Percentiles rank a stretch among this genome's conserved stretches.
phyloP scores from a whole-genome alignment of 345 rosid species.

The Lepidium aucheri region DNA sequence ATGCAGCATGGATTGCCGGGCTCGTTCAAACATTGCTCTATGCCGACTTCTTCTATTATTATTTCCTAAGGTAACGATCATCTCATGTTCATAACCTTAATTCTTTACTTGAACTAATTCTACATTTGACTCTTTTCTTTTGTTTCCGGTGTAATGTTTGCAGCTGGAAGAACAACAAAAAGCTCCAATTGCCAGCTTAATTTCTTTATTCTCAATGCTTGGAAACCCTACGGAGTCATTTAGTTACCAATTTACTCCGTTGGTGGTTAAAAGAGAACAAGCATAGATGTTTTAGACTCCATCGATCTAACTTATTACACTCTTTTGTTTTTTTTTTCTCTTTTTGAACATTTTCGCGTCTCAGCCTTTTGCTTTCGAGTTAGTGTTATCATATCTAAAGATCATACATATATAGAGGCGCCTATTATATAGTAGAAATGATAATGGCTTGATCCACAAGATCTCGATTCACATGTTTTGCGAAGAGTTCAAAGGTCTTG shows the following conservation, averaged over 20 bases:
- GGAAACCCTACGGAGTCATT: background rate
- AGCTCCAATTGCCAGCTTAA: conserved; percentile 79
- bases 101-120: background rate
- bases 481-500: too few relatives aligned
- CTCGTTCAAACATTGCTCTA: conserved; percentile 61
- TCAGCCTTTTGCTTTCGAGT: background rate
- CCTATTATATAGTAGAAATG: background rate
- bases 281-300: conserved; percentile 14
- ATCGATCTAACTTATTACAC: conserved; percentile 8
- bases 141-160: background rate
- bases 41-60: conserved; percentile 80
- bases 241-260: conserved; percentile 3
- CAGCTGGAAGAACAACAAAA: conserved; percentile 88
- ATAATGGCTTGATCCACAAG: background rate
- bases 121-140: background rate
- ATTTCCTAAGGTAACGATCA: conserved; percentile 50
- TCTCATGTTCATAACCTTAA: background rate
- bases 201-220: background rate
- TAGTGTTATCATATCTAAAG: background rate
- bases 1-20: conserved; percentile 84
- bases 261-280: conserved; percentile 14
- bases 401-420: background rate
- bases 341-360: background rate
- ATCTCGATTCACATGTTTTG: background rate
- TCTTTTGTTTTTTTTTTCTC: background rate